phyloP scores from a whole-genome alignment of 31 red algal genomes.

The Asparagopsis taxiformis region DNA sequence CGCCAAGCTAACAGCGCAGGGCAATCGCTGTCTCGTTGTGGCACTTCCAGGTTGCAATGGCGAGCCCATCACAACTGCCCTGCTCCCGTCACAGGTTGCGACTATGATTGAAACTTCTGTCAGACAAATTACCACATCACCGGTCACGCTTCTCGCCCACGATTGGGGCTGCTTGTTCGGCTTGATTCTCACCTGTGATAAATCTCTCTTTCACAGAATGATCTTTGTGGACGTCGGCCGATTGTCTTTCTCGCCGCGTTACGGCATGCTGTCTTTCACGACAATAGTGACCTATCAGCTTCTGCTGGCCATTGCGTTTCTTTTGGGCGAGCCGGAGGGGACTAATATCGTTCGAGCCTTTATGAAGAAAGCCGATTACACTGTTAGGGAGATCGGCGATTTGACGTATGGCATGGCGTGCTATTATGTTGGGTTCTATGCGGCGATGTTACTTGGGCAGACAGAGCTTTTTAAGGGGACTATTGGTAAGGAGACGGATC shows the following conservation, averaged over 20 bases:
- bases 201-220: conserved; percentile 2
- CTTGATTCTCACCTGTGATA: background rate
- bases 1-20: background rate
- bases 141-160: conserved; percentile 25
- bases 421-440: conserved; percentile 2
- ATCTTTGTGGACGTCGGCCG: conserved; percentile 28
- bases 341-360: background rate
- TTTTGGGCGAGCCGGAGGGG: conserved; percentile 18
- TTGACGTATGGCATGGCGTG: conserved; percentile 15
- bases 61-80: background rate
- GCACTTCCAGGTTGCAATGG: conserved; percentile 18
- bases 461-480: background rate
- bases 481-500: background rate
- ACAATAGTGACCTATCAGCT: conserved; percentile 25
- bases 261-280: background rate
- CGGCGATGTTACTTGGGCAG: background rate
- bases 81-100: background rate
- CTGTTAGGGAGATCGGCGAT: conserved; percentile 10
- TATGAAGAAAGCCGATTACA: background rate
- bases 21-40: conserved; percentile 36
- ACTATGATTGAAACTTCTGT: conserved; percentile 2
- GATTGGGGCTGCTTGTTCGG: conserved; percentile 34
- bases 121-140: background rate
- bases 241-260: background rate
- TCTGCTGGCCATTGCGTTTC: conserved; percentile 10